Conservation (phyloP, 164 flowering plant species). For the Hamamelis virginiana region DNA sequence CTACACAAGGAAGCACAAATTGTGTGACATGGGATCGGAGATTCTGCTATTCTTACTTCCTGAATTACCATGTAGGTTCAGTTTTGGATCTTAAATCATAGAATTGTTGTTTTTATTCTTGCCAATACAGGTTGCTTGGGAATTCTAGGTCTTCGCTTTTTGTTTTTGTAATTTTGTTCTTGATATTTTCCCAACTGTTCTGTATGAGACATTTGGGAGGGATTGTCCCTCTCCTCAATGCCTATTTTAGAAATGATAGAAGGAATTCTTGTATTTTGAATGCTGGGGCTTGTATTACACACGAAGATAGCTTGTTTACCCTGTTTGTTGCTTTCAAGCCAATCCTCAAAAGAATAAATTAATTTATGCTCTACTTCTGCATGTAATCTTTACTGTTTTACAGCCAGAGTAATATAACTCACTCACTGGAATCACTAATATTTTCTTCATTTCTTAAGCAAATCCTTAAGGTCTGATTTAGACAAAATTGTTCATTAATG, state of each 20-base stretch:
- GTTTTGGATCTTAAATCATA: constrained; percentile 13
- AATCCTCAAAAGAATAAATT: no score
- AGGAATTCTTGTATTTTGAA: constrained; percentile 7
- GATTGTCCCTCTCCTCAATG: constrained; percentile 5
- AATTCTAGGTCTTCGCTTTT: background rate
- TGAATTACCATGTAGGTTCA: constrained; percentile 10
- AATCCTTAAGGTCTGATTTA: no score
- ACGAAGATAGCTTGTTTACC: no score
- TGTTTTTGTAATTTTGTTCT: constrained; percentile 1
- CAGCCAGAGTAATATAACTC: no score
- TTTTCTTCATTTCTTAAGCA: no score
- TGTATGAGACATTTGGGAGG: constrained; percentile 8
- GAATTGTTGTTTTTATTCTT: constrained; percentile 12
- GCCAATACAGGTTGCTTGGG: constrained; percentile 14
- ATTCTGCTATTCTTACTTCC: background rate
- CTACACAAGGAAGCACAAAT: constrained; percentile 4
- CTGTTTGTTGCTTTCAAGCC: no score
- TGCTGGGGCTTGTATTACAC: no score
- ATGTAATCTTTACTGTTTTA: no score
- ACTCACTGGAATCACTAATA: no score
- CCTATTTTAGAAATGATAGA: constrained; percentile 11
- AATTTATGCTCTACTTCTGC: no score
- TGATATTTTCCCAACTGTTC: constrained; percentile 1
- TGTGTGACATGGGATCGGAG: background rate
- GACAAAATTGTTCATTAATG: no score